Evolutionary conservation across 257 asterid genomes (phyloP), one percentile per base, ranked within the genome.

Genomic region (Ligustrum vulgare): DNA sequence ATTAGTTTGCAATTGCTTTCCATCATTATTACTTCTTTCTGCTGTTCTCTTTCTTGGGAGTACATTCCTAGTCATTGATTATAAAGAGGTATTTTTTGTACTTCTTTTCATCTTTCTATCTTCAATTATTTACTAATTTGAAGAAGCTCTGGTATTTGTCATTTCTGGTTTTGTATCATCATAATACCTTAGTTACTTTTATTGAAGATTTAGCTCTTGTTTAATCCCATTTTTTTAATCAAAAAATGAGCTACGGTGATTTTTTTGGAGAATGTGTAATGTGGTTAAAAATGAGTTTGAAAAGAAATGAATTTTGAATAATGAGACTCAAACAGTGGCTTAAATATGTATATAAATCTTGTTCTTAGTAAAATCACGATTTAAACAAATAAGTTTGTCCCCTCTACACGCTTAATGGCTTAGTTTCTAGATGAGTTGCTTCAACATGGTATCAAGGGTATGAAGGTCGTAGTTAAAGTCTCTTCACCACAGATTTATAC

Each of bases 1-100:
- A 16, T 78, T 80, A 16, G 2, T 69, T 2, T 84, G 87, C 72
- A 73, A 78, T 71, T 86, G 84, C 56, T 76, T 90, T 73, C 80
- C 88, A 3, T 81, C 78, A 3, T 80, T 72, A 20, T 22, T 89
- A 75, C 73, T 91, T 45, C 66, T 89, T 78, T 86, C 87, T 76
- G 83, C 82, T 23, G 75, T 84, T 80, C 78, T 91, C 79, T 69
- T 88, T 28, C 33, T 88, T 33, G 82, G 82, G 79, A 84, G 82
- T 78, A 60, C 75, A 2, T 70, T 86, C 37, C 33, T 87, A 5
- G 37, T 88, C 78, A 36, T 82, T 34, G 86, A 87, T 72, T 84
- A 86, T 62, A 87, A 83, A 79, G 80, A 87, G 91, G 97, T 91
- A 75, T 34, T 32, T 28, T 64, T 18, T 47, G 20, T 3, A 5